Evolutionary conservation across 1,284 basidiomycete genomes (phyloP).

Genomic region (Ustilago crameri): DNA sequence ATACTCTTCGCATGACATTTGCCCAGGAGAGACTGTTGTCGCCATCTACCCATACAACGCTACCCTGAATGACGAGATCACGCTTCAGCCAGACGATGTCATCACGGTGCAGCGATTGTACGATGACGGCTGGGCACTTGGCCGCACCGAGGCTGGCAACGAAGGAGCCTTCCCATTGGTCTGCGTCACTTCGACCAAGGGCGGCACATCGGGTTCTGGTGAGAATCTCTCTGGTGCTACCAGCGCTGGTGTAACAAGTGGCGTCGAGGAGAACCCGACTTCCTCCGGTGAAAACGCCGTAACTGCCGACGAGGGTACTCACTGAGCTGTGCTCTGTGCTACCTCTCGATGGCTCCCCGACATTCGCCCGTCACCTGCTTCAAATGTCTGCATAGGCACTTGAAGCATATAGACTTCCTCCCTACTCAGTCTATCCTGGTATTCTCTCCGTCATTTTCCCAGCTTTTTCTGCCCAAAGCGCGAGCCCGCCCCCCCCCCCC

Average conservation of each 20-base stretch:
- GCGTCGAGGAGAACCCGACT: constrained; percentile 49
- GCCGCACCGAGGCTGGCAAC: constrained; percentile 41
- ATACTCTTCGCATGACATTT: constrained; percentile 63
- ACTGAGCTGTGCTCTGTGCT: not conserved
- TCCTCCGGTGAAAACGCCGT: constrained; percentile 54
- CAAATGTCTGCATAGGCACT: too few relatives aligned
- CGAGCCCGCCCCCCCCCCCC: constrained; percentile 10
- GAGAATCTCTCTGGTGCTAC: constrained; percentile 37
- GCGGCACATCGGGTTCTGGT: constrained; percentile 46
- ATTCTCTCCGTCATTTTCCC: constrained; percentile 10
- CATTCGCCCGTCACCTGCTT: not conserved
- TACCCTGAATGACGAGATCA: constrained; percentile 62
- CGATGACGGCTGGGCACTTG: constrained; percentile 64
- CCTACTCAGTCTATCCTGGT: too few relatives aligned
- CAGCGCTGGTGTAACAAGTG: constrained; percentile 44
- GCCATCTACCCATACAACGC: constrained; percentile 66
- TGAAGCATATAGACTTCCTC: too few relatives aligned
- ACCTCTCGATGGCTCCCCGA: constrained; percentile 19
- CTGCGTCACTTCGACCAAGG: constrained; percentile 59
- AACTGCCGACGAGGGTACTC: constrained; percentile 53
- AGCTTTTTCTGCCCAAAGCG: constrained; percentile 49
- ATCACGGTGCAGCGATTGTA: constrained; percentile 58
- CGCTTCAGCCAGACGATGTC: constrained; percentile 57
- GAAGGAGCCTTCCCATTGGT: constrained; percentile 63
- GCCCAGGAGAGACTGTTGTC: constrained; percentile 58